Percentiles rank a stretch among this genome's conserved stretches.
These are phyloP conservation scores for Chrysosphaeria jannelii DNA, from an alignment of 2,329 filamentous ascomycete species.

Conservation along the genomic window DNA sequence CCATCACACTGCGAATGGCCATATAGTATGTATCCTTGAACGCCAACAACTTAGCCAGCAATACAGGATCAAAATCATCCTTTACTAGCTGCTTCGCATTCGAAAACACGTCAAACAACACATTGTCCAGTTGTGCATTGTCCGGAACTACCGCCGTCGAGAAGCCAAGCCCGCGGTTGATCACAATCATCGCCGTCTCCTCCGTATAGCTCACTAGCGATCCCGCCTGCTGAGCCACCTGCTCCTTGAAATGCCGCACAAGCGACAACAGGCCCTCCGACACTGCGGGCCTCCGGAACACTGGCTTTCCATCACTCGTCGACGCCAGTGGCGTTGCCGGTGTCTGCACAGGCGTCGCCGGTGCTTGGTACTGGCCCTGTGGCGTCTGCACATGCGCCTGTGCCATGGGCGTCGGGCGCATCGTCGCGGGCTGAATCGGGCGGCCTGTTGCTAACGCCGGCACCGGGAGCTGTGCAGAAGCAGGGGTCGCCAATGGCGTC, in stretches of 20 bases:
- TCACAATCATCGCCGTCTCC: slow-evolving; percentile 19
- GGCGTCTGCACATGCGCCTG: not conserved
- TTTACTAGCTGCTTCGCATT: slow-evolving; percentile 2
- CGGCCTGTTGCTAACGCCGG: not conserved
- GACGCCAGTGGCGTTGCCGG: not conserved
- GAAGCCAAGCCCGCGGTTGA: slow-evolving; percentile 19
- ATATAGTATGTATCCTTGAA: slow-evolving; percentile 17
- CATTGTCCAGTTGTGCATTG: slow-evolving; percentile 16
- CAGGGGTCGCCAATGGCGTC: too few species aligned
- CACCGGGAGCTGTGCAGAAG: not conserved
- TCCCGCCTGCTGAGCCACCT: slow-evolving; percentile 15
- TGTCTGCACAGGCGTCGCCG: too few species aligned
- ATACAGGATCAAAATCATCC: slow-evolving; percentile 9
- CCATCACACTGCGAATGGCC: slow-evolving; percentile 12
- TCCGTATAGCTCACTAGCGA: slow-evolving; percentile 11
- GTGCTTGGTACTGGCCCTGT: too few species aligned
- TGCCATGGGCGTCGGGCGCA: not conserved
- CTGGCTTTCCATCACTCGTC: too few species aligned
- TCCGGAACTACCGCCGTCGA: slow-evolving; percentile 11
- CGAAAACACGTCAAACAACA: slow-evolving; percentile 15
- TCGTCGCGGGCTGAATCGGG: not conserved
- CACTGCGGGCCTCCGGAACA: slow-evolving; percentile 10
- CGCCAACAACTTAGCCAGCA: slow-evolving; percentile 12
- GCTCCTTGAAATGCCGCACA: slow-evolving; percentile 16
- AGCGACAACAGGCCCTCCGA: slow-evolving; percentile 14